These are phyloP conservation scores for Eruca vesicaria DNA, from an alignment of 441 rosid genomes.

Conservation along the genomic window DNA sequence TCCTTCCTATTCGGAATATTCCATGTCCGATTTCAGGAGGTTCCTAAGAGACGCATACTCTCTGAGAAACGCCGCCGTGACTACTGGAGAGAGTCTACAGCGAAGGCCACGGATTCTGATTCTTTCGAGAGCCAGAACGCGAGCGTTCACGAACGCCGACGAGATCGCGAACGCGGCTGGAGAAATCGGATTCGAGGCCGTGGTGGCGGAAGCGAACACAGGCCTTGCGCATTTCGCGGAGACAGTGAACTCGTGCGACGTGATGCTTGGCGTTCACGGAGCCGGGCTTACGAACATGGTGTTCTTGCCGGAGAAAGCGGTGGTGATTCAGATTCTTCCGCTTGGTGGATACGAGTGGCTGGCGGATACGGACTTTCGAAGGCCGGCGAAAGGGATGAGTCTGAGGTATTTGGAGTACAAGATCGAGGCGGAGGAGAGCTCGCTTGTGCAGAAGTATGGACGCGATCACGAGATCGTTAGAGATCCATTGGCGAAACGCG, in stretches of 20 bases:
- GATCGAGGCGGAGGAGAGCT: constrained; percentile 63
- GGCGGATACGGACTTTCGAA: constrained; percentile 44
- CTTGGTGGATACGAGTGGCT: constrained; percentile 66
- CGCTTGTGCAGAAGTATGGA: constrained; percentile 45
- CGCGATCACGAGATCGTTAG: constrained; percentile 51
- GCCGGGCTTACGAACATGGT: constrained; percentile 85
- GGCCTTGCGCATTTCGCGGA: constrained; percentile 44
- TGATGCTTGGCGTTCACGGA: constrained; percentile 78
- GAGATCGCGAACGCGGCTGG: constrained; percentile 47
- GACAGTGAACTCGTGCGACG: constrained; percentile 69
- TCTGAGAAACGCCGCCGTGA: constrained; percentile 37
- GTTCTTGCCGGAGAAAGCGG: constrained; percentile 71
- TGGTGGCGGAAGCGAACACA: constrained; percentile 52
- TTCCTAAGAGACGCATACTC: constrained; percentile 58
- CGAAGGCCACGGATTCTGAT: constrained; percentile 58
- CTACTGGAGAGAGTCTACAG: constrained; percentile 16
- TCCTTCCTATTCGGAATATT: constrained; percentile 43
- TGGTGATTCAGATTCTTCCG: constrained; percentile 67
- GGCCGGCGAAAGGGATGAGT: constrained; percentile 63
- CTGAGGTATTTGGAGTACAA: constrained; percentile 67
- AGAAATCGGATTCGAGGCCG: constrained; percentile 47
- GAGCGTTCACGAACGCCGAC: constrained; percentile 51
- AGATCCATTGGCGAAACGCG: constrained; percentile 49
- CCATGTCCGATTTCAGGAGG: constrained; percentile 58
- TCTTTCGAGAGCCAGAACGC: constrained; percentile 50